Conservation (phyloP, 441 rosid genomes). For the Pelargonium citronellum region DNA sequence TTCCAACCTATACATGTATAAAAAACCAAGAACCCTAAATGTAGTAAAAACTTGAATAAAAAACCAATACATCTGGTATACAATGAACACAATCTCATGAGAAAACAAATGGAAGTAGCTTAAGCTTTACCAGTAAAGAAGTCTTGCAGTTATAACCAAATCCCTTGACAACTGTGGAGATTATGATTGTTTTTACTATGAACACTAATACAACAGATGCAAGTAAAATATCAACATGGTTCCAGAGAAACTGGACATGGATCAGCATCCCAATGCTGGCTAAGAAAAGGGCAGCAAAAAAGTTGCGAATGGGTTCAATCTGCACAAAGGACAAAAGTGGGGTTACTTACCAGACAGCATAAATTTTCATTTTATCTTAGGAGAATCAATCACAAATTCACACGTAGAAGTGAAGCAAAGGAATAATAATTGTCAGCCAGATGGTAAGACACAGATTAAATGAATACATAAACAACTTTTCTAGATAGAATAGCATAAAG, state of each 20-base stretch:
- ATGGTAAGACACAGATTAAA: not conserved
- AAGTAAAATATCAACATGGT: slow-evolving; percentile 27
- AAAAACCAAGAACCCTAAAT: not conserved
- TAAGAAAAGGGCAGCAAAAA: slow-evolving; percentile 32
- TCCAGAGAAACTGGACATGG: slow-evolving; percentile 29
- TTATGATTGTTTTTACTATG: slow-evolving; percentile 22
- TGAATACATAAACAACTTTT: not conserved
- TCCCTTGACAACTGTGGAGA: slow-evolving; percentile 28
- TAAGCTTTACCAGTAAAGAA: slow-evolving; percentile 19
- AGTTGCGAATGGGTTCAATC: slow-evolving; percentile 33
- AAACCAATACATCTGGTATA: not conserved
- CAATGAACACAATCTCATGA: not conserved
- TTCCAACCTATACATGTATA: slow-evolving; percentile 19
- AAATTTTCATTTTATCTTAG: not conserved
- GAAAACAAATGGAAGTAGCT: slow-evolving; percentile 8
- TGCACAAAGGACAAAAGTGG: slow-evolving; percentile 22
- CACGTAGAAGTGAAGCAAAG: not conserved
- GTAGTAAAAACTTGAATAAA: not conserved
- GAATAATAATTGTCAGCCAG: not conserved
- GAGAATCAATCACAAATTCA: slow-evolving; percentile 2
- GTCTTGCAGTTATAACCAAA: slow-evolving; percentile 29
- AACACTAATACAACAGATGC: slow-evolving; percentile 29
- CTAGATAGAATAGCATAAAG: slow-evolving; percentile 6
- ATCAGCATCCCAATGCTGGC: slow-evolving; percentile 33
- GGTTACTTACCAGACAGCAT: not conserved